Percentiles rank a stretch among this genome's conserved stretches.
phyloP scores from a whole-genome alignment of 345 rosid genomes.

The Passiflora organensis region DNA sequence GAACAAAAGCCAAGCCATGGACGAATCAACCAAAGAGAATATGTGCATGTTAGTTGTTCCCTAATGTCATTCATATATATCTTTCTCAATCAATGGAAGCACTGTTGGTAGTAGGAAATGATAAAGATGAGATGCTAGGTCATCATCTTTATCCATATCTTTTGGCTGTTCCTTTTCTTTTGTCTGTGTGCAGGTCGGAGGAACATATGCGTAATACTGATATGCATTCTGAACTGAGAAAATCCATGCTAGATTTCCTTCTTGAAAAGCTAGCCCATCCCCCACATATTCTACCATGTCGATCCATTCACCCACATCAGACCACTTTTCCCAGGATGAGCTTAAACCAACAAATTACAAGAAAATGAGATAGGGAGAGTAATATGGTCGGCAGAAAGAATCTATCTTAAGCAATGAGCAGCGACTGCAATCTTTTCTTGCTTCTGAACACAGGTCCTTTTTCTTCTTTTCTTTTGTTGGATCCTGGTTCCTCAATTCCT shows the following conservation, averaged over 20 bases:
- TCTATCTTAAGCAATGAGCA: conserved; percentile 34
- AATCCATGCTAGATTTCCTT: too few relatives aligned
- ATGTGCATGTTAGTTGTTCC: neutral
- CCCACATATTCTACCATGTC: too few relatives aligned
- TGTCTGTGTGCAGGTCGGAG: neutral
- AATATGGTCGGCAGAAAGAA: too few relatives aligned
- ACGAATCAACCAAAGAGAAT: conserved; percentile 22
- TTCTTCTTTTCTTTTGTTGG: neutral
- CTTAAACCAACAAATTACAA: neutral
- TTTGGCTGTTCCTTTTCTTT: conserved; percentile 5
- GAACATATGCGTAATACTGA: conserved; percentile 1
- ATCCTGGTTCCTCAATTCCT: conserved; percentile 76
- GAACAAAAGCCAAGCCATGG: too few relatives aligned
- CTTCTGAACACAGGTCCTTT: conserved; percentile 24
- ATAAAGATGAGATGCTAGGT: conserved; percentile 8
- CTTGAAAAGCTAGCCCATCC: too few relatives aligned
- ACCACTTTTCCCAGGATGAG: conserved; percentile 3
- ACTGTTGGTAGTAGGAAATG: conserved; percentile 12
- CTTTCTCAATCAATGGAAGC: conserved; percentile 10
- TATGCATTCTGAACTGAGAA: neutral
- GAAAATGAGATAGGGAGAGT: too few relatives aligned
- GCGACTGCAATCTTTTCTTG: conserved; percentile 49
- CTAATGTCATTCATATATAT: conserved; percentile 8
- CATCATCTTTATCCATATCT: conserved; percentile 18
- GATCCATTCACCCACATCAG: too few relatives aligned